Base-by-base conservation (phyloP, 1,139 yeast genomes). In the Eremothecium cymbalariae region DNA sequence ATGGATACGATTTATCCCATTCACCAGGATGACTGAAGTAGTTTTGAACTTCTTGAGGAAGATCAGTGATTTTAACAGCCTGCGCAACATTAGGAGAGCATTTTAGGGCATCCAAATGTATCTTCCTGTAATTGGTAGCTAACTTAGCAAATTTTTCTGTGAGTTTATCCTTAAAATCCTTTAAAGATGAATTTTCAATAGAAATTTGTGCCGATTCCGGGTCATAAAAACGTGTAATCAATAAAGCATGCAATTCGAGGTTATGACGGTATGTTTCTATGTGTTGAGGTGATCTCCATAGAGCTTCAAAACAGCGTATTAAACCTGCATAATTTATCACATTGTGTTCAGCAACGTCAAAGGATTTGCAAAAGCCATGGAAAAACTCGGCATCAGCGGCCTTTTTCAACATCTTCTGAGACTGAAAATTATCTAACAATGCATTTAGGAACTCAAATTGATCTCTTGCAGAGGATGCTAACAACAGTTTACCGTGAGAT, bases 201-300 rank as follows among this genome's bases (percentile, higher is more conserved):
- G 61, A 64, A 26, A 67, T 48, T 45, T 70, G 71, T 41, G 66
- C 67, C 33, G 67, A 62, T 31, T 71, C 76, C 18, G 73, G 56
- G 43, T 73, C 75, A 46, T 71, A 71, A 34, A 74, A 65, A 50
- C 69, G 70, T 31, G 67, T 60, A 13, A 73, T 56, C 41, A 75
- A 47, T 18, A 61, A 56, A 1, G 77, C 59, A 46, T 56, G 56
- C 9, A 61, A 34, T 24, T 60, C 58, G 13, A 60, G 39, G 26
- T 46, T 45, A 26, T 43, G 32, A 25, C 53, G 46, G 30, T 46
- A 54, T 21, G 41, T 40, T 17, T 45, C 47, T 15, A 50, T 36
- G 2, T 47, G 42, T 36, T 51, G 51, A 16, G 56, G 52, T n/a
- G 48, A 37, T 9, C 42, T 40, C 57, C 57, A 53, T 8, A 54